Conservation (phyloP, 192 early-diverging fungal genomes). For the Backusella tarrabulga region DNA sequence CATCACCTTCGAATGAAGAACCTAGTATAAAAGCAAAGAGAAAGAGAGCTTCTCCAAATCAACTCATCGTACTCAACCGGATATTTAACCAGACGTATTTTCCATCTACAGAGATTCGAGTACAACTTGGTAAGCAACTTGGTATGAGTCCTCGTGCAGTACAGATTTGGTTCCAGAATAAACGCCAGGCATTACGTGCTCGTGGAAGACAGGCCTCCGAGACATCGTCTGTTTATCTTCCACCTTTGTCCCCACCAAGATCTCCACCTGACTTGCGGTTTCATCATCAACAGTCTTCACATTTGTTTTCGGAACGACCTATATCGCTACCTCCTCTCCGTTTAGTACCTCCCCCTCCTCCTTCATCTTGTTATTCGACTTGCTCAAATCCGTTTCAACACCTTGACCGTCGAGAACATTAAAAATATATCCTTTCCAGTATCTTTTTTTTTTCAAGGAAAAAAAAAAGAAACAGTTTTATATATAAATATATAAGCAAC, state of each 20-base stretch:
- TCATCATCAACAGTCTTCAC: neutral
- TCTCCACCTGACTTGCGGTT: neutral
- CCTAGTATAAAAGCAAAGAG: slow-evolving; percentile 32
- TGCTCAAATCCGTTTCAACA: slow-evolving; percentile 15
- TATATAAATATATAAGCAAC: neutral
- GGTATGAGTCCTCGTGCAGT: slow-evolving; percentile 83
- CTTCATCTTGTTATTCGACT: slow-evolving; percentile 15
- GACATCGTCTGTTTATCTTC: neutral
- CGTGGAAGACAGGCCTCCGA: slow-evolving; percentile 10
- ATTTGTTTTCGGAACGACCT: neutral
- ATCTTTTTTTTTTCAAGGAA: neutral
- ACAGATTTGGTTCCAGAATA: slow-evolving; percentile 95
- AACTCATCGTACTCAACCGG: slow-evolving; percentile 53
- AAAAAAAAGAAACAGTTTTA: neutral
- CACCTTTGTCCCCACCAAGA: slow-evolving; percentile 13
- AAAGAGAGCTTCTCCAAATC: slow-evolving; percentile 52
- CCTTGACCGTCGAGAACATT: slow-evolving; percentile 10
- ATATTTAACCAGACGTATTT: slow-evolving; percentile 68
- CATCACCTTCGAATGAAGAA: neutral
- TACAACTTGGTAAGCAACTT: slow-evolving; percentile 65
- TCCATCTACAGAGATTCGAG: slow-evolving; percentile 72
- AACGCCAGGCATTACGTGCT: slow-evolving; percentile 56
- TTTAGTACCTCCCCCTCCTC: slow-evolving; percentile 2
- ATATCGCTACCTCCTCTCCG: slow-evolving; percentile 20
- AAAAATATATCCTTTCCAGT: neutral